Evolutionary conservation across 192 early-diverging fungal species (phyloP), one percentile per base, ranked within the genome.

Genomic region (Podila epigama): DNA sequence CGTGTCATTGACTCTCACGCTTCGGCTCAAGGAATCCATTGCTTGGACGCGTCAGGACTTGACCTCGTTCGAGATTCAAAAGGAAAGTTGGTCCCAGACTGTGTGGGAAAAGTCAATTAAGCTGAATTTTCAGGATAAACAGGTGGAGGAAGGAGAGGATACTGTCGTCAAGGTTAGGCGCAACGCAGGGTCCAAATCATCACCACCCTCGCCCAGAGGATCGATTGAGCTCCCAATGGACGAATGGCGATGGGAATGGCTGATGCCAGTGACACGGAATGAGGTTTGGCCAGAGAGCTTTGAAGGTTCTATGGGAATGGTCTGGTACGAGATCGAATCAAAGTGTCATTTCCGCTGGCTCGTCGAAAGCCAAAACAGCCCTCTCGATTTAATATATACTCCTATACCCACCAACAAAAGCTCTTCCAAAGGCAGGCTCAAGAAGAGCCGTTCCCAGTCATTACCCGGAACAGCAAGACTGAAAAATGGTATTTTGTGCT

Each of bases 201-300:
- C 44, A 1, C 9, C 44, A 2, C 44, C 44, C 7, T 25, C 44
- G n/a, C 44, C 32, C 22, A 41, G 22, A 28, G 36, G 52, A 12
- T 58, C 50, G 5, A 60, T 67, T 27, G 72, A 67, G 20, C 55
- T 68, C 13, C 37, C 50, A 3, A 60, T 59, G 0, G 65, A 75
- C 34, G 72, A 75, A 51, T 75, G 72, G 72, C 51, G 72, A 12
- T 75, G 72, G 72, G 72, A 75, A 25, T 75, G 72, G 72, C 35
- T 68, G 22, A 33, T 75, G 54, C 64, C 72, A 5, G 65, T 75
- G 7, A 68, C 72, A 0, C 60, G 55, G 31, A 18, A 63, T 15
- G 72, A 75, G 9, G 59, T 68, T 33, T 20, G 72, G 32, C 65
- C 72, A 2, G 72, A 75, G 60, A 75, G 72, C 28, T 75, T 75